Evolutionary conservation across 192 early-diverging fungal genomes (phyloP).

Genomic region (Umbelopsis vinacea): DNA sequence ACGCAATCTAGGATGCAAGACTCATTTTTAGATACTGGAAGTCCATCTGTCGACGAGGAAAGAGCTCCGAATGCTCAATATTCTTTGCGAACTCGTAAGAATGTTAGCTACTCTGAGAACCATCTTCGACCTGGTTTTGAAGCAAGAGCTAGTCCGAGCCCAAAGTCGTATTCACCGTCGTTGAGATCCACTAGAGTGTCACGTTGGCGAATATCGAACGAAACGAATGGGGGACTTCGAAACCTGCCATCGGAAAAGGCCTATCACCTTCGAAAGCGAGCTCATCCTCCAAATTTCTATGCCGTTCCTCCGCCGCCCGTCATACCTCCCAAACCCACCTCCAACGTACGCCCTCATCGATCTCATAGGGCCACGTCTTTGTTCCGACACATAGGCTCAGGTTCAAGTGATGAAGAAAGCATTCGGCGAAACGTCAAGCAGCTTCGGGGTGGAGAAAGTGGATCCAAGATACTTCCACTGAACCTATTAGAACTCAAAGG

Average conservation of each 20-base stretch:
- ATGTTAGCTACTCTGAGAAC: conserved; percentile 1
- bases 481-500: conserved; percentile 4
- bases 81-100: neutral
- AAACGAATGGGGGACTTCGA: neutral
- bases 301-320: neutral
- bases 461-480: conserved; percentile 10
- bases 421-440: conserved; percentile 5
- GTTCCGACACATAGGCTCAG: neutral
- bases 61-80: neutral
- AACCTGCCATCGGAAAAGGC: conserved; percentile 2
- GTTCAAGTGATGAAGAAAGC: conserved; percentile 19
- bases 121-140: neutral
- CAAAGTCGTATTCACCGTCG: neutral
- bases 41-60: conserved; percentile 17
- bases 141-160: neutral
- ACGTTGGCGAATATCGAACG: conserved; percentile 10
- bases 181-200: conserved; percentile 8
- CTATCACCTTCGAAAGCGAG: conserved; percentile 17
- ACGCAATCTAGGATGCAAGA: neutral
- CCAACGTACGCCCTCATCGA: neutral
- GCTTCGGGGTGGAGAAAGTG: conserved; percentile 5
- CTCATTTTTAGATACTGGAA: neutral
- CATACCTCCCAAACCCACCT: neutral
- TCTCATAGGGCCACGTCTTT: neutral
- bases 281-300: conserved; percentile 16